Evolutionary conservation across 768 basidiomycete species (phyloP).

Genomic region (Collybia nuda): DNA sequence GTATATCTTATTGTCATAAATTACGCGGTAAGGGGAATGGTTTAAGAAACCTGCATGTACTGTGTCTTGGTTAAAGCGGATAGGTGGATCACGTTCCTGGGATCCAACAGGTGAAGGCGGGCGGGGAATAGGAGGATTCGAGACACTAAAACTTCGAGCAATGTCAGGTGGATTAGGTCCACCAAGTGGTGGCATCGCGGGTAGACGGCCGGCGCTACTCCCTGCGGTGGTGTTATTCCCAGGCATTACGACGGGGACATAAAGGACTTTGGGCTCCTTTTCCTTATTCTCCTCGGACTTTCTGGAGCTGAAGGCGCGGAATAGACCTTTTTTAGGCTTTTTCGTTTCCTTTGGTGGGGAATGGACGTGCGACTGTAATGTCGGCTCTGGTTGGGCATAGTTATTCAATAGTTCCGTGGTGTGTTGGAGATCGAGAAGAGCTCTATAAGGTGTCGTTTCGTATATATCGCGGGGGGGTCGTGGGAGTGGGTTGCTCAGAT

Average conservation of each 20-base stretch:
- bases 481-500: slow-evolving; percentile 57
- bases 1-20: slow-evolving; percentile 54
- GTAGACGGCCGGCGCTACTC: neutral
- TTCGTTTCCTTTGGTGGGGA: slow-evolving; percentile 30
- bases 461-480: slow-evolving; percentile 61
- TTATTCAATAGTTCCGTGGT: slow-evolving; percentile 37
- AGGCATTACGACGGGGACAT: slow-evolving; percentile 18
- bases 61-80: slow-evolving; percentile 42
- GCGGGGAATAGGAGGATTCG: neutral
- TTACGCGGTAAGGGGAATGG: slow-evolving; percentile 62
- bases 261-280: slow-evolving; percentile 16
- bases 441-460: slow-evolving; percentile 54
- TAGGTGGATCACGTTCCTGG: slow-evolving; percentile 14
- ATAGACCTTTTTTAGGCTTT: slow-evolving; percentile 35
- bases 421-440: slow-evolving; percentile 51
- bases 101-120: neutral
- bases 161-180: too few relatives aligned
- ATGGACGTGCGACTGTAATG: slow-evolving; percentile 1
- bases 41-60: slow-evolving; percentile 55
- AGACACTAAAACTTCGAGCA: neutral
- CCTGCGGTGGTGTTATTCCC: neutral
- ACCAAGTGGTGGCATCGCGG: slow-evolving; percentile 2
- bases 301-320: slow-evolving; percentile 43
- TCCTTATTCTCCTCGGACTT: slow-evolving; percentile 9
- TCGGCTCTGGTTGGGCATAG: slow-evolving; percentile 12